Evolutionary conservation across 176 grass and related monocot genomes (phyloP).

Genomic region (Lolium perenne): DNA sequence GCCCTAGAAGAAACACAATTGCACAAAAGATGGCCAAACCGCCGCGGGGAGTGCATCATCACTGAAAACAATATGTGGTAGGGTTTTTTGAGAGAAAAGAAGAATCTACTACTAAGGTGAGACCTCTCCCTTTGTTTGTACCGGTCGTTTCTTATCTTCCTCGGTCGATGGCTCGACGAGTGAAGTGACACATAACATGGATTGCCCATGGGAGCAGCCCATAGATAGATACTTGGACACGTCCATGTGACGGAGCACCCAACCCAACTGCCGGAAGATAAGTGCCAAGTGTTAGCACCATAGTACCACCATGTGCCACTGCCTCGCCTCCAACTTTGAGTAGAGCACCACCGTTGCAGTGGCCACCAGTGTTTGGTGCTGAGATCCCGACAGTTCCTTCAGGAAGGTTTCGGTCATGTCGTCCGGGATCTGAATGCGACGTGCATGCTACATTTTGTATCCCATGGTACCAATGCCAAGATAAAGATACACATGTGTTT

Average conservation of each 20-base stretch:
- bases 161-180: background rate
- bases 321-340: background rate
- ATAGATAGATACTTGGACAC: conserved; percentile 2
- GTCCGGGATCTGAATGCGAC: background rate
- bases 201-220: too few relatives aligned
- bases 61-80: background rate
- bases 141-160: background rate
- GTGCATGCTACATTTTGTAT: background rate
- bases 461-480: background rate
- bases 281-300: conserved; percentile 14
- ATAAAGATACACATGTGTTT: background rate
- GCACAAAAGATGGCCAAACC: background rate
- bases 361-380: background rate
- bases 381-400: background rate
- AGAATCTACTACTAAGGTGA: background rate
- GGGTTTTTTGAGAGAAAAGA: too few relatives aligned
- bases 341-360: background rate
- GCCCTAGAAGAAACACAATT: background rate
- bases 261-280: background rate
- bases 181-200: conserved; percentile 32
- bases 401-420: background rate
- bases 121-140: background rate
- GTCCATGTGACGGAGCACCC: conserved; percentile 26
- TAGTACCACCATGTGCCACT: conserved; percentile 33
- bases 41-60: background rate